Percentiles rank a stretch among this genome's conserved stretches.
Evolutionary conservation across 1,139 yeast genomes (phyloP).

Genomic region (Groenewaldozyma sp.): DNA sequence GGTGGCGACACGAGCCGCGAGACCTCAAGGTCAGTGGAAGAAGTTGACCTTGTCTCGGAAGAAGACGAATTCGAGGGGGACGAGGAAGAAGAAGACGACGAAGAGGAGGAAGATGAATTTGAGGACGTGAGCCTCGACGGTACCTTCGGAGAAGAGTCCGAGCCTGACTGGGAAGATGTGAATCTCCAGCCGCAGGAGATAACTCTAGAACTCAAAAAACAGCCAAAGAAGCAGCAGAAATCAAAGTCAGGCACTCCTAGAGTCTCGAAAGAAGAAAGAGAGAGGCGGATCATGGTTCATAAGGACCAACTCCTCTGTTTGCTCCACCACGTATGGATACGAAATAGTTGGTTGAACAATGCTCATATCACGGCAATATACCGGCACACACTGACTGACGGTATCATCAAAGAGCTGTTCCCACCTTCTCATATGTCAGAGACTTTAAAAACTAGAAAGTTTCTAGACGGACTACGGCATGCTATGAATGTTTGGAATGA

Average conservation of each 20-base stretch:
- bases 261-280: conserved; percentile 45
- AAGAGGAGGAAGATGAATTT: conserved; percentile 19
- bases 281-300: conserved; percentile 47
- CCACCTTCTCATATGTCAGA: conserved; percentile 37
- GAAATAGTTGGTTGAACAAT: conserved; percentile 73
- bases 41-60: background rate
- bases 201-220: background rate
- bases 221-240: conserved; percentile 8
- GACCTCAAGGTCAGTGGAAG: background rate
- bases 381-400: conserved; percentile 39
- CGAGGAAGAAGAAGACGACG: conserved; percentile 11
- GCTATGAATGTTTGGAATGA: conserved; percentile 55
- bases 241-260: conserved; percentile 12
- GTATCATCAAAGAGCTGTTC: conserved; percentile 38
- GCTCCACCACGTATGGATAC: conserved; percentile 52
- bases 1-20: background rate
- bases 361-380: conserved; percentile 26
- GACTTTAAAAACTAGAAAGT: conserved; percentile 48
- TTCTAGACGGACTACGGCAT: conserved; percentile 65
- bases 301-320: conserved; percentile 47
- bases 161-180: too few species aligned
- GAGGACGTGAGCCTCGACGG: conserved; percentile 34
- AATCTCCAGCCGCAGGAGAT: conserved; percentile 35
- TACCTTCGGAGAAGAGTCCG: conserved; percentile 17
- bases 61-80: conserved; percentile 3